Evolutionary conservation across 1,284 basidiomycete genomes (phyloP).

Genomic region (Cystobasidium slooffiae): DNA sequence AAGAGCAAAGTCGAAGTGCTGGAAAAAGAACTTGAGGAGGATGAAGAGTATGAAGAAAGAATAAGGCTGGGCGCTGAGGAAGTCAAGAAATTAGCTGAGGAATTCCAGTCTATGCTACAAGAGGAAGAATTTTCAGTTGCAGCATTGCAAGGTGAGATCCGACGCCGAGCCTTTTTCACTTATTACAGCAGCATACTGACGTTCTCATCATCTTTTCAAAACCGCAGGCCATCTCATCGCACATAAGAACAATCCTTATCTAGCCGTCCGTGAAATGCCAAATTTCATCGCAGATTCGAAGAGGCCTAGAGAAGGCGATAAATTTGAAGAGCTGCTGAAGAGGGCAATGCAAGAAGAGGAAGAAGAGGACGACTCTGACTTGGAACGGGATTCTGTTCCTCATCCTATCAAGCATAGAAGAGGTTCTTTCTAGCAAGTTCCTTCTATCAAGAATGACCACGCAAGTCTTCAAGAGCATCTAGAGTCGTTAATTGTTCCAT

Average conservation of each 20-base stretch:
- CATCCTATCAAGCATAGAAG: background rate
- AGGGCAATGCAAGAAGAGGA: slow-evolving; percentile 1
- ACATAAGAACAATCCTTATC: slow-evolving; percentile 23
- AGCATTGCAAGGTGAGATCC: slow-evolving; percentile 15
- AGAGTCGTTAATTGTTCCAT: no score
- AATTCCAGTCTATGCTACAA: slow-evolving; percentile 18
- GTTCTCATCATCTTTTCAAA: background rate
- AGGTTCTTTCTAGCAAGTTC: background rate
- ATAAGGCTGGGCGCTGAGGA: slow-evolving; percentile 10
- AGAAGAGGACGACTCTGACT: background rate
- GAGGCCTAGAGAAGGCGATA: background rate
- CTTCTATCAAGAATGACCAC: no score
- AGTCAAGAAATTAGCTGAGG: slow-evolving; percentile 5
- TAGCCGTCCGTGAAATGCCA: slow-evolving; percentile 25
- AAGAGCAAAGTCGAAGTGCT: slow-evolving; percentile 31
- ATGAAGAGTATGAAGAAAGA: slow-evolving; percentile 20
- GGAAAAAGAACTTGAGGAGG: background rate
- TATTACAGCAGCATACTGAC: slow-evolving; percentile 2
- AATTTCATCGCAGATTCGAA: slow-evolving; percentile 1
- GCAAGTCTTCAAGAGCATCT: no score
- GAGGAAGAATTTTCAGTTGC: slow-evolving; percentile 37
- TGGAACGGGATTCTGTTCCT: background rate
- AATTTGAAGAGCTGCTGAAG: background rate
- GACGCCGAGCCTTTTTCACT: slow-evolving; percentile 12
- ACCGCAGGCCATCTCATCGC: slow-evolving; percentile 24